These are phyloP conservation scores for Aureobasidium sp. DNA, from an alignment of 2,329 filamentous ascomycete genomes.

Conservation along the genomic window DNA sequence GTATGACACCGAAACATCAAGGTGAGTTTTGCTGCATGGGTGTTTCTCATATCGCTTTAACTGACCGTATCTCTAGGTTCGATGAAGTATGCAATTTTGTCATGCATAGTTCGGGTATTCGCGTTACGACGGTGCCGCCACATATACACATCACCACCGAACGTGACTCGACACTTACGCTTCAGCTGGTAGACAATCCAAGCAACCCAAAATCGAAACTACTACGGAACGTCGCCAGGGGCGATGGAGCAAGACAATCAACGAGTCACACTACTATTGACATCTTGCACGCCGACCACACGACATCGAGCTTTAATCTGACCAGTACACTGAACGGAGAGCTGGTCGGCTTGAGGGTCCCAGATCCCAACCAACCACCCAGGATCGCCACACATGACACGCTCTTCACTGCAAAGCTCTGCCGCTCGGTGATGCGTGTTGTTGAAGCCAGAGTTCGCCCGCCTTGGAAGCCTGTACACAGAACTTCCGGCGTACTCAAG, in stretches of 20 bases:
- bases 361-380: slow-evolving; percentile 3
- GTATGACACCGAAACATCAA: slow-evolving; percentile 21
- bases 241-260: background rate
- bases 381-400: slow-evolving; percentile 15
- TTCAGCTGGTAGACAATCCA: slow-evolving; percentile 21
- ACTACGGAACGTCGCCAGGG: background rate
- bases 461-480: slow-evolving; percentile 25
- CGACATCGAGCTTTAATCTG: slow-evolving; percentile 11
- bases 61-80: background rate
- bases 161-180: slow-evolving; percentile 44
- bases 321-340: slow-evolving; percentile 19
- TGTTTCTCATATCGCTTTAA: background rate
- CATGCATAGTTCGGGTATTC: slow-evolving; percentile 32
- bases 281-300: slow-evolving; percentile 11
- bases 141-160: slow-evolving; percentile 48
- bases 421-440: slow-evolving; percentile 38
- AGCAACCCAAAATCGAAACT: background rate
- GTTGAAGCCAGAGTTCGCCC: slow-evolving; percentile 39
- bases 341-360: slow-evolving; percentile 21
- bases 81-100: slow-evolving; percentile 21
- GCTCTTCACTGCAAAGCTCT: slow-evolving; percentile 35
- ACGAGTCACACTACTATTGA: slow-evolving; percentile 6
- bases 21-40: background rate
- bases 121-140: slow-evolving; percentile 38
- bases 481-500: slow-evolving; percentile 30